Evolutionary conservation across 352 stramenopile genomes (phyloP).

Genomic region (Phytopythium ostracodes): DNA sequence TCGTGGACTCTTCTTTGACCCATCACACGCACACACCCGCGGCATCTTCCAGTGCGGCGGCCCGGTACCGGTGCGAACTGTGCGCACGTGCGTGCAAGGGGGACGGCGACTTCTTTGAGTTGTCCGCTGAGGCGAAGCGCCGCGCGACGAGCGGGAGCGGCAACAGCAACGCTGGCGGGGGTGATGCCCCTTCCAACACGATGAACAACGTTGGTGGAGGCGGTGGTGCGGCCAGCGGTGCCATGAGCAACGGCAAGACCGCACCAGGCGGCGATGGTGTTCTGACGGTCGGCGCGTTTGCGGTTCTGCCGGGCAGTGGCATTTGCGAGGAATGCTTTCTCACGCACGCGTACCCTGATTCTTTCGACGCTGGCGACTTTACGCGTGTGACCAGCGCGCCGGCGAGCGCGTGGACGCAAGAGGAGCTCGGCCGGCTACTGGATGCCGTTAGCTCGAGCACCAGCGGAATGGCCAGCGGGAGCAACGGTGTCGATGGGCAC

Average conservation of each 20-base stretch:
- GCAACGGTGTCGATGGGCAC: not conserved
- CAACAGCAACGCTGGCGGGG: constrained; percentile 1
- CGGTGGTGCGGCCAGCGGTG: too few relatives aligned
- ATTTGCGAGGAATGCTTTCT: constrained; percentile 71
- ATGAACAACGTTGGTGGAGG: too few relatives aligned
- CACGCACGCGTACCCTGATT: constrained; percentile 55
- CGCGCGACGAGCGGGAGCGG: constrained; percentile 15
- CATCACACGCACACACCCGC: too few relatives aligned
- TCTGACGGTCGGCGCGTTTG: constrained; percentile 41
- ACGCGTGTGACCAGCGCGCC: constrained; percentile 22
- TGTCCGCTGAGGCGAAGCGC: constrained; percentile 56
- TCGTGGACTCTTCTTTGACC: constrained; percentile 9
- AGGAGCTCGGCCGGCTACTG: constrained; percentile 41
- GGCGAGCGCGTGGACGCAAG: constrained; percentile 32
- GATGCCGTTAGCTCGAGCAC: constrained; percentile 41
- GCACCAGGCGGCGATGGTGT: constrained; percentile 11
- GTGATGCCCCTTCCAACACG: constrained; percentile 2
- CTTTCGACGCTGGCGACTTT: constrained; percentile 62
- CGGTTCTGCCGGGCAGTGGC: constrained; percentile 45
- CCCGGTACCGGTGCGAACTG: constrained; percentile 35
- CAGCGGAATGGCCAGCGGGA: constrained; percentile 9
- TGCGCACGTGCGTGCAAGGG: constrained; percentile 35
- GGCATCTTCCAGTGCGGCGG: constrained; percentile 20
- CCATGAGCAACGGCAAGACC: constrained; percentile 13
- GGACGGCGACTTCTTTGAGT: constrained; percentile 42